Evolutionary conservation across 148 eudicot species (phyloP).

Genomic region (Drosera capensis): DNA sequence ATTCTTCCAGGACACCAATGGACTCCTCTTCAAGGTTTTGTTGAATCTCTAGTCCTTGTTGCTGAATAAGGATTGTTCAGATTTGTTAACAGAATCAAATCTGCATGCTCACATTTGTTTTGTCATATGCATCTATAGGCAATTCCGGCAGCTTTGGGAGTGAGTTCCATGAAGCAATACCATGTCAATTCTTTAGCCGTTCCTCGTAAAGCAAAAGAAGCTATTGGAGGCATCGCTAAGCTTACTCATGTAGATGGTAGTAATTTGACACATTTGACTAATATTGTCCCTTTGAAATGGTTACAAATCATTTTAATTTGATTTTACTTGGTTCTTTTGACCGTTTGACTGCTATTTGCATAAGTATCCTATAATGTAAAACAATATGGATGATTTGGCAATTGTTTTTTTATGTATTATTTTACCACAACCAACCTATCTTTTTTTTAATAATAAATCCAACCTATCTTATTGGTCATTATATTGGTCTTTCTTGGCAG

Average conservation of each 20-base stretch:
- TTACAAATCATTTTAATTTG: neutral
- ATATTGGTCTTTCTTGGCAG: no score
- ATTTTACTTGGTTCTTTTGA: neutral
- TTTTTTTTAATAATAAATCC: no score
- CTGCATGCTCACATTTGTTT: neutral
- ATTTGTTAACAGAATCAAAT: neutral
- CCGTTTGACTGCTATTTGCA: no score
- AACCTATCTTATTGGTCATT: no score
- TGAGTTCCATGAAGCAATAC: constrained; percentile 68
- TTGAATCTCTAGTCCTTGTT: constrained; percentile 4
- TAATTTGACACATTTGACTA: neutral
- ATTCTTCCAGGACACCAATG: constrained; percentile 99
- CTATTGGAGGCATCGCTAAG: constrained; percentile 95
- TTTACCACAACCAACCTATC: no score
- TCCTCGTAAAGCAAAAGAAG: constrained; percentile 98
- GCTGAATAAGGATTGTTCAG: constrained; percentile 1
- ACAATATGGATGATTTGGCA: no score
- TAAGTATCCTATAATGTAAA: no score
- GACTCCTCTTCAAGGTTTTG: constrained; percentile 88
- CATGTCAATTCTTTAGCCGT: constrained; percentile 96
- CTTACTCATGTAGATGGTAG: constrained; percentile 93
- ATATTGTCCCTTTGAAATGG: neutral
- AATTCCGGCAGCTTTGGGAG: constrained; percentile 89
- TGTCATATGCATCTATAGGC: constrained; percentile 30
- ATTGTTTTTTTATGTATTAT: no score